Evolutionary conservation across 805 yeast species (phyloP).

Genomic region (Pichia paraexigua): DNA sequence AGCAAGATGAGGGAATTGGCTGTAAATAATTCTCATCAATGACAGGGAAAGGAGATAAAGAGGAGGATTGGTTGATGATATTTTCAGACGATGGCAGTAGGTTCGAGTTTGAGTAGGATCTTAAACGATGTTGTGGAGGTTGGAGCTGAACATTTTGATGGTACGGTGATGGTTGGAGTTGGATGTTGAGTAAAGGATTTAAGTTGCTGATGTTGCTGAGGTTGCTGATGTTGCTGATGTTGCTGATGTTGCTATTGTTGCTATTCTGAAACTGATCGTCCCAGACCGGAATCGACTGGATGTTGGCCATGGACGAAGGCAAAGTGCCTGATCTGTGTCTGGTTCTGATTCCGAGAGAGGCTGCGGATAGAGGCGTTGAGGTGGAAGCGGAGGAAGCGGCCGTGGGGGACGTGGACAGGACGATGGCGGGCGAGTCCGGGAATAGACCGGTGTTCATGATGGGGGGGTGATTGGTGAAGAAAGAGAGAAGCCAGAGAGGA

Average conservation of each 20-base stretch:
- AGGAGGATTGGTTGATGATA: conserved; percentile 14
- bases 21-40: conserved; percentile 17
- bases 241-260: background rate
- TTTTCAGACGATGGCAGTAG: background rate
- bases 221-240: background rate
- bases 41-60: conserved; percentile 10
- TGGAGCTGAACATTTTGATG: background rate
- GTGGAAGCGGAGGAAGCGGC: background rate
- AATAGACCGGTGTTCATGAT: background rate
- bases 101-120: conserved; percentile 37
- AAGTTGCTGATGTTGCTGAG: background rate
- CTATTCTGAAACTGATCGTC: background rate
- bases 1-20: background rate
- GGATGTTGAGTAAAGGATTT: too few relatives aligned
- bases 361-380: background rate
- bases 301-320: conserved; percentile 36
- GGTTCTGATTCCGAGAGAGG: conserved; percentile 32
- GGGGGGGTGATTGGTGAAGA: background rate
- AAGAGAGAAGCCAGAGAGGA: background rate
- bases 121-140: conserved; percentile 17
- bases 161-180: background rate
- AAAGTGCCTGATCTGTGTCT: conserved; percentile 76
- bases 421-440: background rate
- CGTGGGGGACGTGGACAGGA: background rate
- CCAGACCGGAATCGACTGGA: background rate